Evolutionary conservation across 805 yeast genomes (phyloP), one percentile per base, ranked within the genome.

Genomic region (Candida qinlingensis): DNA sequence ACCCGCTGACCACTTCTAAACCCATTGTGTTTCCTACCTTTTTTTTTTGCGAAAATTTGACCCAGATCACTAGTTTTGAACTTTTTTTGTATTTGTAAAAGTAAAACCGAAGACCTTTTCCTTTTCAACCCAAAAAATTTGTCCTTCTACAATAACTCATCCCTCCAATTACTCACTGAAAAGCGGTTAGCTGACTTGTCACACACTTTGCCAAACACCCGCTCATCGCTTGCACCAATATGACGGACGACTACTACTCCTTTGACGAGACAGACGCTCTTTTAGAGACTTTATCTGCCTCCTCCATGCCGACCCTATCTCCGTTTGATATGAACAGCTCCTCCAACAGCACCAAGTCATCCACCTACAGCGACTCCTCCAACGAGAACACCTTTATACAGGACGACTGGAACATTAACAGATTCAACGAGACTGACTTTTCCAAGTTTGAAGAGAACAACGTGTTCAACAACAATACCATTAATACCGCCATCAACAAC

Each of bases 261-360:
- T 61, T 60, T 45, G 62, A 57, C 33, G 64, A 56, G 33, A 59
- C 65, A 9, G 64, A 60, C 31, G 63, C 65, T n/a, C 50, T 61
- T 4, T 39, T 61, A 27, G 64, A 60, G 9, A 56, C 64, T 0
- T 47, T 61, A 10, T 56, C 62, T 6, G 45, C 51, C 19, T 54
- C 63, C 1, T 55, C 63, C 1, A 48, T 45, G 3, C 60, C 55
- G 5, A 53, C 61, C 3, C 19, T 60, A 3, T 59, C 64, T 1
- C 62, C 63, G 2, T 51, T 55, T 4, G 62, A 59, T 6, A 27
- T 54, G 27, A 55, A 50, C 3, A 48, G 47, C 47, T 44, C 51
- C 29, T 46, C 56, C 13, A 19, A 19, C 19, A 54, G 56, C 27
- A 47, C 57, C 10, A 58, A 57, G 38, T 49, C 57, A 29, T 58